These are phyloP conservation scores for Blastomyces parvus DNA, from an alignment of 2,329 filamentous ascomycete genomes.

Conservation along the genomic window DNA sequence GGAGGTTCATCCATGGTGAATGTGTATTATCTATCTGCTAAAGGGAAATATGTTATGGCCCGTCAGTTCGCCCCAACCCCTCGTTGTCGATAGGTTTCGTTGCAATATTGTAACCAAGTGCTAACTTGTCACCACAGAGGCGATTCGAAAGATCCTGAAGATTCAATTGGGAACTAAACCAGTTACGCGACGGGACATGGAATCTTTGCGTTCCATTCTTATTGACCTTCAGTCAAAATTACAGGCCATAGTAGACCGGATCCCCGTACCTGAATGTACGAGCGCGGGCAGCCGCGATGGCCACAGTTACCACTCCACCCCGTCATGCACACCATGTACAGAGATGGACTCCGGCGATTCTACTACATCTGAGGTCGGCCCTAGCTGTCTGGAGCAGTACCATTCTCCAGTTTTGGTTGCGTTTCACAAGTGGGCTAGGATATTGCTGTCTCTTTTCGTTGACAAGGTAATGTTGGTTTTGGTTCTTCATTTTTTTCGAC, in stretches of 20 bases:
- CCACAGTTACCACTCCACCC: slow-evolving; percentile 21
- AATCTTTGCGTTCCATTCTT: slow-evolving; percentile 35
- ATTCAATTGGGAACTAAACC: slow-evolving; percentile 39
- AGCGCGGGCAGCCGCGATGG: background rate
- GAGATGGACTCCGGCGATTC: slow-evolving; percentile 1
- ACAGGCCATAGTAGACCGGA: slow-evolving; percentile 35
- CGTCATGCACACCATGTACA: slow-evolving; percentile 15
- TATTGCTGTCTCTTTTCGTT: slow-evolving; percentile 36
- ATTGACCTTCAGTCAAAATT: slow-evolving; percentile 34
- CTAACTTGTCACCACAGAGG: slow-evolving; percentile 22
- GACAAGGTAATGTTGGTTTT: slow-evolving; percentile 29
- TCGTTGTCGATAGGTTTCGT: background rate
- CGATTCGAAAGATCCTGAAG: slow-evolving; percentile 35
- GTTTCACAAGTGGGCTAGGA: slow-evolving; percentile 41
- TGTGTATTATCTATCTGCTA: slow-evolving; percentile 36
- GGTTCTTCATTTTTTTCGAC: background rate
- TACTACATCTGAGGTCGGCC: slow-evolving; percentile 29
- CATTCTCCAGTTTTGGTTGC: slow-evolving; percentile 35
- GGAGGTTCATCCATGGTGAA: slow-evolving; percentile 35
- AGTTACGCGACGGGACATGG: slow-evolving; percentile 36
- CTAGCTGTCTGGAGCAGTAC: slow-evolving; percentile 35
- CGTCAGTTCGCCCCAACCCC: slow-evolving; percentile 24
- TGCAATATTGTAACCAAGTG: background rate
- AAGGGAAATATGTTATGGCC: slow-evolving; percentile 39
- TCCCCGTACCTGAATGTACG: slow-evolving; percentile 23